Percentiles rank a stretch among this genome's conserved stretches.
phyloP scores from a whole-genome alignment of 2,329 filamentous ascomycete species.

The Neofusicoccum cordaticola region DNA sequence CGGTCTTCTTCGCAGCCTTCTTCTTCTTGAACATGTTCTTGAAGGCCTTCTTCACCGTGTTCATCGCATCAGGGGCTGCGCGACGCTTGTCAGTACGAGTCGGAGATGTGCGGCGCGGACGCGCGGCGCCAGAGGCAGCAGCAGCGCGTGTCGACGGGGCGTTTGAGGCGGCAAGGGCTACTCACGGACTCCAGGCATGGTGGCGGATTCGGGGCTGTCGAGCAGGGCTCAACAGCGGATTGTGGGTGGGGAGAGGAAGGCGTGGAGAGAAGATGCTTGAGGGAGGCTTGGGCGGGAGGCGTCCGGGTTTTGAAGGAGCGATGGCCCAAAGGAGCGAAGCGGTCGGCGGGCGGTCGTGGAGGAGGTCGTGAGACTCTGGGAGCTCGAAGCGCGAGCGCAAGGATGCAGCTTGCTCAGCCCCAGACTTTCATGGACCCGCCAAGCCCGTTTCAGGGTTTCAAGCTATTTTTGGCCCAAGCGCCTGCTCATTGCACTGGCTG shows the following conservation, averaged over 20 bases:
- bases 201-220: conserved; percentile 16
- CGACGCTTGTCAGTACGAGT: not conserved
- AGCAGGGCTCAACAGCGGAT: not conserved
- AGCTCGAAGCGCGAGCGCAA: conserved; percentile 15
- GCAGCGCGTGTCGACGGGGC: not conserved
- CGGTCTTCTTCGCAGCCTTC: conserved; percentile 11
- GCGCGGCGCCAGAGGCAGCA: not conserved
- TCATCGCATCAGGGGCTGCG: conserved; percentile 35
- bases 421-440: conserved; percentile 12
- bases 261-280: not conserved
- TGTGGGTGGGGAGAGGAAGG: not conserved
- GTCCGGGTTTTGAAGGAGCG: conserved; percentile 14
- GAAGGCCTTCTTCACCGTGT: conserved; percentile 37
- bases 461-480: conserved; percentile 19
- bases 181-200: conserved; percentile 42
- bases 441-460: conserved; percentile 10
- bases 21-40: conserved; percentile 36
- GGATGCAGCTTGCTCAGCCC: conserved; percentile 19
- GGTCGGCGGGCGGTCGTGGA: conserved; percentile 16
- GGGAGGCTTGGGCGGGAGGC: conserved; percentile 9
- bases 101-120: not conserved
- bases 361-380: conserved; percentile 16
- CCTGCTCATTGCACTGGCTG: conserved; percentile 11
- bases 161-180: conserved; percentile 19
- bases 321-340: conserved; percentile 16